phyloP scores from a whole-genome alignment of 2,329 filamentous ascomycete species.

The Beauveria sp. region DNA sequence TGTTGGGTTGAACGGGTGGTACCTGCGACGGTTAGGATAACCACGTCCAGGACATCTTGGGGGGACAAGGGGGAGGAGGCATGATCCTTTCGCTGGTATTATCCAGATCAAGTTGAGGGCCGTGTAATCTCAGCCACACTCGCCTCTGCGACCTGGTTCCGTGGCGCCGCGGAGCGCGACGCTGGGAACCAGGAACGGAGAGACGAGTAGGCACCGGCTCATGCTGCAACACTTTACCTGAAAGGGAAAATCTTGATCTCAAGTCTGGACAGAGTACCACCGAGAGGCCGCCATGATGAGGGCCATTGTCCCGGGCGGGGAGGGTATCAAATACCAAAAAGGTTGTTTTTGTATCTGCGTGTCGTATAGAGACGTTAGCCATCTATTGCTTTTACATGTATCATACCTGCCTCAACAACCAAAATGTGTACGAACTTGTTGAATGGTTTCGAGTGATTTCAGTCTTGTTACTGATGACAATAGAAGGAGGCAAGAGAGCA shows the following conservation, averaged over 20 bases:
- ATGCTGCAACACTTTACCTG: conserved; percentile 46
- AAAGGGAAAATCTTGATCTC: conserved; percentile 22
- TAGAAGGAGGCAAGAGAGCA: neutral
- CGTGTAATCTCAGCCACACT: conserved; percentile 73
- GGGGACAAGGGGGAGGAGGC: conserved; percentile 50
- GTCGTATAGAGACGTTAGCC: conserved; percentile 1
- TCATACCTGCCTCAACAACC: neutral
- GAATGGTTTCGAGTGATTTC: neutral
- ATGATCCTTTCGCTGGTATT: conserved; percentile 99
- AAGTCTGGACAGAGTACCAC: conserved; percentile 28
- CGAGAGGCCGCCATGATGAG: conserved; percentile 27
- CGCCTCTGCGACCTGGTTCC: conserved; percentile 11
- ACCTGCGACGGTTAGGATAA: conserved; percentile 24
- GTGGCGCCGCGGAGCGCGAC: conserved; percentile 20
- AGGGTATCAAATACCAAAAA: neutral
- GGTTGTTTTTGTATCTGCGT: neutral
- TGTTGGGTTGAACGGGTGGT: neutral
- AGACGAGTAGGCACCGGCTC: conserved; percentile 49
- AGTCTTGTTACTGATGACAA: neutral
- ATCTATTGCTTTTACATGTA: neutral
- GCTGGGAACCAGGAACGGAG: neutral
- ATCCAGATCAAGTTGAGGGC: conserved; percentile 94
- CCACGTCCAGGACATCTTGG: conserved; percentile 20
- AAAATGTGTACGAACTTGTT: conserved; percentile 3
- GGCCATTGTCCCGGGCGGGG: conserved; percentile 10